These are phyloP conservation scores for Penicillium crystallinum DNA, from an alignment of 495 filamentous ascomycete species.

Conservation along the genomic window DNA sequence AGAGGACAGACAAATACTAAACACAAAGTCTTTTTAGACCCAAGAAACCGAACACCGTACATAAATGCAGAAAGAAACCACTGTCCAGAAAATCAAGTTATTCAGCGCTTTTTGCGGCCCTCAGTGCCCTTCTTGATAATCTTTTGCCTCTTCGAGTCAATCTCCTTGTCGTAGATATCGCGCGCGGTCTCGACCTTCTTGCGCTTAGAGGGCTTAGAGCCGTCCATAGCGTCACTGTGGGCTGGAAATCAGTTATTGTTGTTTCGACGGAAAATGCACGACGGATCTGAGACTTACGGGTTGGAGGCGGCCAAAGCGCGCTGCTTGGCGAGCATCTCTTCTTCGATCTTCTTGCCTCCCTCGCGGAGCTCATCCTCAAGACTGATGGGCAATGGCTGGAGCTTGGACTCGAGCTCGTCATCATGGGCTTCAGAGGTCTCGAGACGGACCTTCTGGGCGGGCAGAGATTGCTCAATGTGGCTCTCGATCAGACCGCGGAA, in stretches of 20 bases:
- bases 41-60: conserved; percentile 17
- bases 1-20: conserved; percentile 13
- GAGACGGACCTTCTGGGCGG: conserved; percentile 41
- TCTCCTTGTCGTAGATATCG: conserved; percentile 43
- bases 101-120: conserved; percentile 34
- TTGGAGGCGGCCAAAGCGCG: conserved; percentile 84
- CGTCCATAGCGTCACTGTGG: conserved; percentile 73
- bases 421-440: conserved; percentile 57
- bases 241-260: conserved; percentile 43
- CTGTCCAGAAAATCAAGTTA: conserved; percentile 6
- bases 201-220: conserved; percentile 63
- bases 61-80: conserved; percentile 22
- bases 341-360: conserved; percentile 69
- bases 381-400: conserved; percentile 61
- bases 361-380: conserved; percentile 84
- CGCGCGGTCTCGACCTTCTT: conserved; percentile 68
- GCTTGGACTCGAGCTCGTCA: conserved; percentile 53
- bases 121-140: conserved; percentile 51
- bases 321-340: conserved; percentile 68
- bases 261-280: conserved; percentile 15
- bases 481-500: conserved; percentile 72
- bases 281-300: conserved; percentile 52
- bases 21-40: conserved; percentile 10
- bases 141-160: conserved; percentile 47
- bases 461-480: conserved; percentile 66